Base-by-base conservation (phyloP, 2,329 filamentous ascomycete genomes). In the Lachnellula subtilissima region DNA sequence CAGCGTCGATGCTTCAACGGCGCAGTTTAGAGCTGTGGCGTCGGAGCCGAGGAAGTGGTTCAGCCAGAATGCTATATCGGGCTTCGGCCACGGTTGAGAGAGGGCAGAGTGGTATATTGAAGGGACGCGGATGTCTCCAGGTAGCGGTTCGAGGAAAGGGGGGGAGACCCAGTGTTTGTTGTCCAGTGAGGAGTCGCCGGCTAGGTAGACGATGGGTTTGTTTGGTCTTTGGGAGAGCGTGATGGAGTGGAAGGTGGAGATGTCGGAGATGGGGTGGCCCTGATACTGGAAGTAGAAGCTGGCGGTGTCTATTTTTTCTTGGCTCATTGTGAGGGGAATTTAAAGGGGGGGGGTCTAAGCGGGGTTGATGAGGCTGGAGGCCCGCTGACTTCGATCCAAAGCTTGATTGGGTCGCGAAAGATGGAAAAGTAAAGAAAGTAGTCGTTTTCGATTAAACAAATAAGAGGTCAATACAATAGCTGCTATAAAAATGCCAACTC, bases 141-240 rank as follows among this genome's bases (percentile, higher is more conserved):
- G 40, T 15, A 61, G 53, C 49, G 58, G 48, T 50, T 58, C 50
- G 19, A 53, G 55, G 19, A n/a, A 32, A 22, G 53, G 53, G 6
- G 58, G 54, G 32, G 58, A 56, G 3, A 61, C 53, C 58, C 58
- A 61, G 39, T 61, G 54, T 56, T 61, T 61, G 47, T 61, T 61
- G 35, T 61, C 58, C 14, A 61, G 32, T 19, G 58, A 61, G 19
- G 58, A 61, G 37, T 61, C 58, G 8, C 58, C 58, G 19, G 58
- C 56, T 14, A 61, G 36, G 48, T 58, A 61, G 45, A 61, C 40
- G 48, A 56, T 58, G 9, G 58, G 55, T 46, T 58, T 56, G 32
- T 36, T 17, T 23, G 56, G 58, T 47, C 58, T 54, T 22, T 48
- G 36, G 22, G 46, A 55, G 25, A 52, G 42, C 23, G 53, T 49